Evolutionary conservation across 805 yeast genomes (phyloP).

Genomic region (Ogataea neopini): DNA sequence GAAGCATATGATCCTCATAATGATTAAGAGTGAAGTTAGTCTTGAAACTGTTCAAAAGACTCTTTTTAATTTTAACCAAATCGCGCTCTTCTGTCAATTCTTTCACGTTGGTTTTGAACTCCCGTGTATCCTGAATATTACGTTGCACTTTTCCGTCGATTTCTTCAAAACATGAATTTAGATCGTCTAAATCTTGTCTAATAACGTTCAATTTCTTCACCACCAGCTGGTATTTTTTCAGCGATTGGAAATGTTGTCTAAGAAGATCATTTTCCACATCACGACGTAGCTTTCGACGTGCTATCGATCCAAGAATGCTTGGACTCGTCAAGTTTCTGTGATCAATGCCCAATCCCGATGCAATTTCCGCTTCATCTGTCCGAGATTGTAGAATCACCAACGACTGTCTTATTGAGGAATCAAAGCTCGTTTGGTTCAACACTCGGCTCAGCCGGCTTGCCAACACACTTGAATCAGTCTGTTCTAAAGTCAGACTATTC

Average conservation of each 20-base stretch:
- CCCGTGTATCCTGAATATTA: constrained; percentile 26
- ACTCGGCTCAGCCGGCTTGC: constrained; percentile 52
- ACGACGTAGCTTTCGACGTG: constrained; percentile 60
- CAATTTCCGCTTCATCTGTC: constrained; percentile 28
- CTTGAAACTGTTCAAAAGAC: constrained; percentile 53
- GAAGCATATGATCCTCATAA: constrained; percentile 64
- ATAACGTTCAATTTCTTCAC: constrained; percentile 41
- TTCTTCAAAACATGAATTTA: constrained; percentile 28
- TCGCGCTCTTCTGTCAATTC: constrained; percentile 35
- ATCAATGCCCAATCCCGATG: constrained; percentile 14
- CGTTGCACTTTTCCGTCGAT: constrained; percentile 28
- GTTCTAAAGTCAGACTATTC: constrained; percentile 1
- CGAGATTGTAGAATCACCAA: constrained; percentile 29
- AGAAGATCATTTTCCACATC: constrained; percentile 62
- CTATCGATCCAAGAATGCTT: constrained; percentile 55
- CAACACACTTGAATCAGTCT: constrained; percentile 28
- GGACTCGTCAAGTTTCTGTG: constrained; percentile 45
- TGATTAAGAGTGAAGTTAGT: constrained; percentile 67
- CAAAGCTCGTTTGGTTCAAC: constrained; percentile 45
- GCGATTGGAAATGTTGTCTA: constrained; percentile 51
- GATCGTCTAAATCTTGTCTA: constrained; percentile 30
- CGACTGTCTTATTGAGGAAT: constrained; percentile 37
- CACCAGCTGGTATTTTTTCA: constrained; percentile 46
- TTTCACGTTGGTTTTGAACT: constrained; percentile 22
- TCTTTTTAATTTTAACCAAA: constrained; percentile 48